A percentile compares a stretch with the other conserved stretches of the same genome.
Evolutionary conservation across 2,329 filamentous ascomycete species (phyloP).

Genomic region (Fusarium sp.): DNA sequence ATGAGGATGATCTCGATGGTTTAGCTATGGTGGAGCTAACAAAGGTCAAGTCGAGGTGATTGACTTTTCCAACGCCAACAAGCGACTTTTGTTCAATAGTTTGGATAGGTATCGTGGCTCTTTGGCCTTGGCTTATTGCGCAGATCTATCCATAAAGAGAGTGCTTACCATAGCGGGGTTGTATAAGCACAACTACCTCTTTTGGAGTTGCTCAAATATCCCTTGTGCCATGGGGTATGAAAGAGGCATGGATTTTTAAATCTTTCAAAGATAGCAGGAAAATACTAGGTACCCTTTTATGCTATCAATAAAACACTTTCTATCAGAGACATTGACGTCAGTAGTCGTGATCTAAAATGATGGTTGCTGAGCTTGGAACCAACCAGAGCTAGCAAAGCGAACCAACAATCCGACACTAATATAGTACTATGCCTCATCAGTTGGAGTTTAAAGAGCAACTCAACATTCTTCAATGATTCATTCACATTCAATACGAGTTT

Average conservation of each 20-base stretch:
- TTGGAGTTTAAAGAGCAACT: not conserved
- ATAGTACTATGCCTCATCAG: not conserved
- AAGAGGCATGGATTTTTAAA: slow-evolving; percentile 1
- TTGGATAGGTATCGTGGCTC: not conserved
- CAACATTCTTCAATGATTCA: not conserved
- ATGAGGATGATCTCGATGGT: slow-evolving; percentile 19
- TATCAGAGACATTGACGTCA: slow-evolving; percentile 21
- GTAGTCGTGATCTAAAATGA: not conserved
- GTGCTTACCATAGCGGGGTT: slow-evolving; percentile 7
- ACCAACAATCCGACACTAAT: not conserved
- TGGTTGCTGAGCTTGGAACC: not conserved
- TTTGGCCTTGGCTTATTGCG: not conserved
- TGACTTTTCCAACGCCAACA: not conserved
- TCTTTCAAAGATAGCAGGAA: no score
- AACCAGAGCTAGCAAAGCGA: not conserved
- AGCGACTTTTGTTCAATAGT: not conserved
- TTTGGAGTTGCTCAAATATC: not conserved
- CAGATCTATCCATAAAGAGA: slow-evolving; percentile 22
- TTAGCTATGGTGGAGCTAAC: not conserved
- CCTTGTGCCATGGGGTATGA: slow-evolving; percentile 1
- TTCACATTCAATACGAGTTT: not conserved
- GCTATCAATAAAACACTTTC: slow-evolving; percentile 6
- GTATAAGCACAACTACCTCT: not conserved
- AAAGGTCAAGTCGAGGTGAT: slow-evolving; percentile 1
- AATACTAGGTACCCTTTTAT: not conserved